Percentiles rank a stretch among this genome's conserved stretches.
Conservation (phyloP, 805 yeast species). For the Lachancea sp. region DNA sequence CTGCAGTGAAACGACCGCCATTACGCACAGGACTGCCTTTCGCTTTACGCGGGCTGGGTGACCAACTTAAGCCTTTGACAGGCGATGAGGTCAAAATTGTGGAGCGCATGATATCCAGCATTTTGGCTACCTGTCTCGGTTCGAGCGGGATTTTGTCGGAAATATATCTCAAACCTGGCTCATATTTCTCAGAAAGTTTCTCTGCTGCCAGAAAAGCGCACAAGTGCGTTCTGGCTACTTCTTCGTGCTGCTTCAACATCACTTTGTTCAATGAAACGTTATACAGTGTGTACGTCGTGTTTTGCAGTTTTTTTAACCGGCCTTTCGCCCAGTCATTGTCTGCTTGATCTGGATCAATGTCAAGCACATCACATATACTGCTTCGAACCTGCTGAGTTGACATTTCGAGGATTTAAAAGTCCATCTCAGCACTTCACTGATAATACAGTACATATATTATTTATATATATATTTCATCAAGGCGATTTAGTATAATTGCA, state of each 20-base stretch:
- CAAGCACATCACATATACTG: slow-evolving; percentile 25
- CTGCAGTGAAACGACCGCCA: slow-evolving; percentile 23
- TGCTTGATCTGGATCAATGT: slow-evolving; percentile 13
- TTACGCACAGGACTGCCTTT: slow-evolving; percentile 15
- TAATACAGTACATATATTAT: neutral
- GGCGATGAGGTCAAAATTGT: slow-evolving; percentile 34
- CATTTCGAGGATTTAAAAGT: slow-evolving; percentile 11
- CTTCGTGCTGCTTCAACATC: slow-evolving; percentile 48
- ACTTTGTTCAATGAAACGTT: slow-evolving; percentile 46
- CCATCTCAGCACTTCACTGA: neutral
- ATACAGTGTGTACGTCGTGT: slow-evolving; percentile 36
- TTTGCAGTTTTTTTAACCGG: slow-evolving; percentile 21
- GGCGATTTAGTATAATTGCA: no score
- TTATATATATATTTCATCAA: no score
- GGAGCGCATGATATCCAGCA: slow-evolving; percentile 42
- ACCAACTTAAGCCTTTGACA: slow-evolving; percentile 25
- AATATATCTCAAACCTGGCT: slow-evolving; percentile 43
- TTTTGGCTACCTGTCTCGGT: slow-evolving; percentile 34
- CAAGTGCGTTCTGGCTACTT: slow-evolving; percentile 59
- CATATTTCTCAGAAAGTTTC: slow-evolving; percentile 37
- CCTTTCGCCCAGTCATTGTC: slow-evolving; percentile 24
- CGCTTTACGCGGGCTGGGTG: slow-evolving; percentile 26
- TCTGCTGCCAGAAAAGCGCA: slow-evolving; percentile 60
- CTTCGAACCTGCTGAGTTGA: slow-evolving; percentile 26
- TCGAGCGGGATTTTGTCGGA: slow-evolving; percentile 54